These are phyloP conservation scores for Mycotypha africana DNA, from an alignment of 371 early-diverging fungal species.

Conservation along the genomic window DNA sequence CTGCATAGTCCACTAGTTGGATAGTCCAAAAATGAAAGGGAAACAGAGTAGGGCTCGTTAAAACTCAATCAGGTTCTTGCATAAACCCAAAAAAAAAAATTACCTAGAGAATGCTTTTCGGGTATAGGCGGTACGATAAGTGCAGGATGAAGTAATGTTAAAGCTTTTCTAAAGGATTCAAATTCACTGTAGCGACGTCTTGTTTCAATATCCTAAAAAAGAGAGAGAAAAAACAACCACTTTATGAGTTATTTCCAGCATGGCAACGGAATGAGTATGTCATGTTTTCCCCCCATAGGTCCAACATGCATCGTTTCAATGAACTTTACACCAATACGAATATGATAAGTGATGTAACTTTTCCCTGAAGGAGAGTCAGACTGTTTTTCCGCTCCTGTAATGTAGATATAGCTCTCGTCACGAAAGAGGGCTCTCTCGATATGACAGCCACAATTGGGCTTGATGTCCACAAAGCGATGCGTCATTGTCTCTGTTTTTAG, in stretches of 20 bases:
- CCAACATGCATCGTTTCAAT: too few species aligned
- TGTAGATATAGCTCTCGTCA: conserved; percentile 25
- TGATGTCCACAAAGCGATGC: too few species aligned
- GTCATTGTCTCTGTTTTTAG: too few species aligned
- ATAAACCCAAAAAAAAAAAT: conserved; percentile 8
- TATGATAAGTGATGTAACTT: conserved; percentile 51
- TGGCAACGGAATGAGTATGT: too few species aligned
- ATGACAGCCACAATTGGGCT: conserved; percentile 25
- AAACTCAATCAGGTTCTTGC: too few species aligned
- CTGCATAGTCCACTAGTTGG: conserved; percentile 75
- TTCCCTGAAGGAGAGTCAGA: conserved; percentile 30
- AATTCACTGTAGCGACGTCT: conserved; percentile 84
- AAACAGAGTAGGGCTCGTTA: too few species aligned
- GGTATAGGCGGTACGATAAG: conserved; percentile 94
- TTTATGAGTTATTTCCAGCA: too few species aligned
- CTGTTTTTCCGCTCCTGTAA: conserved; percentile 40
- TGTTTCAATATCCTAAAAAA: conserved; percentile 3
- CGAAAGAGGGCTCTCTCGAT: conserved; percentile 28
- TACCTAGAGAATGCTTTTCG: conserved; percentile 88
- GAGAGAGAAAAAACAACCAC: not conserved
- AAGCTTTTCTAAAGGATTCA: conserved; percentile 78
- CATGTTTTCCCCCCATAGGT: too few species aligned
- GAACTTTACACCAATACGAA: conserved; percentile 48
- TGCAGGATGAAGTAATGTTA: conserved; percentile 78
- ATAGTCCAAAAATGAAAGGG: too few species aligned